phyloP scores from a whole-genome alignment of 2,329 filamentous ascomycete genomes.

The Cladosporium sp. region DNA sequence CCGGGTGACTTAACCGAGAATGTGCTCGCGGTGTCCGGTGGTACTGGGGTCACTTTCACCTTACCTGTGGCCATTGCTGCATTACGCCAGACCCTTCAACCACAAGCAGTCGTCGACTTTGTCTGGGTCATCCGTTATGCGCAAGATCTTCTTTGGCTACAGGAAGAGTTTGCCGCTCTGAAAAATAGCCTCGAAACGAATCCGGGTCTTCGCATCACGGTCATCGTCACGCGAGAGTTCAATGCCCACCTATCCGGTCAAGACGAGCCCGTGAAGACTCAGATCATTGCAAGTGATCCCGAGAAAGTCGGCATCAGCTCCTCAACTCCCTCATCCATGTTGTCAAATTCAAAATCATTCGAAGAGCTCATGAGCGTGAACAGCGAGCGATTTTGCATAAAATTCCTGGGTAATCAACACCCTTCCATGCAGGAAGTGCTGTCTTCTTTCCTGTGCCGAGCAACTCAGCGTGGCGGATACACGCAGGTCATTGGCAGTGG shows the following conservation, averaged over 20 bases:
- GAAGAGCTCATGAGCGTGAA: conserved; percentile 13
- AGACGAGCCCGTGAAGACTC: neutral
- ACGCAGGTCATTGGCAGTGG: conserved; percentile 24
- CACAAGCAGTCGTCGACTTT: conserved; percentile 48
- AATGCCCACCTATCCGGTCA: neutral
- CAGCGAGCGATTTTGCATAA: conserved; percentile 12
- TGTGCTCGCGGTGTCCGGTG: conserved; percentile 41
- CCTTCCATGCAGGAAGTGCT: conserved; percentile 20
- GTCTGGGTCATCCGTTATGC: conserved; percentile 59
- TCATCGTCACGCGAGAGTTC: conserved; percentile 56
- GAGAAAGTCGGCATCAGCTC: neutral
- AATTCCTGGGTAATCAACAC: conserved; percentile 10
- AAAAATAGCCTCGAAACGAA: conserved; percentile 33
- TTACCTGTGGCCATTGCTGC: conserved; percentile 46
- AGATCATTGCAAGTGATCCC: neutral
- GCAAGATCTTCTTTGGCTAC: conserved; percentile 55
- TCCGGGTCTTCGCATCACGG: conserved; percentile 44
- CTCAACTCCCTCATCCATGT: neutral
- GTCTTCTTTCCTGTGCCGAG: conserved; percentile 19
- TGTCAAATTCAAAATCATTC: neutral
- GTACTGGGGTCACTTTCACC: conserved; percentile 55
- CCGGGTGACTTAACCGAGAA: conserved; percentile 14
- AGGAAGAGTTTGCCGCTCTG: conserved; percentile 50
- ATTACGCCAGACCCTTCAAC: conserved; percentile 24
- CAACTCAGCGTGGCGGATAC: neutral